A percentile compares a stretch with the other conserved stretches of the same genome.
phyloP scores from a whole-genome alignment of 768 basidiomycete species.

The Leucocoprinus sp. region DNA sequence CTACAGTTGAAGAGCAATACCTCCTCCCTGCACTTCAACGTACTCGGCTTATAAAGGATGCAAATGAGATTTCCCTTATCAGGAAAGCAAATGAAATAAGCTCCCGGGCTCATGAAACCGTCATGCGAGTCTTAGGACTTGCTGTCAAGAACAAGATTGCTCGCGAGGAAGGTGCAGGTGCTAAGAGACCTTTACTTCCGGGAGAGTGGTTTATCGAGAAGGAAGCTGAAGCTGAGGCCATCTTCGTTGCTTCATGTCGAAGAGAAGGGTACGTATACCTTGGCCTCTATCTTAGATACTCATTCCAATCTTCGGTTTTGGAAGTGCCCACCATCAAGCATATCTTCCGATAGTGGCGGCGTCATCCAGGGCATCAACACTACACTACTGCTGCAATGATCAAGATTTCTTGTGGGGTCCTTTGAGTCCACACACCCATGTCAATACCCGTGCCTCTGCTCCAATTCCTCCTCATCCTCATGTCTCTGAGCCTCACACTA shows the following conservation, averaged over 20 bases:
- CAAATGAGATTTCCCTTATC: constrained; percentile 67
- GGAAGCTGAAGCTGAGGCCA: constrained; percentile 90
- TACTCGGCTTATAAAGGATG: constrained; percentile 73
- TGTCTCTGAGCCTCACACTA: constrained; percentile 23
- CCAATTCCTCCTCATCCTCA: not conserved
- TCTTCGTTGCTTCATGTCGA: constrained; percentile 86
- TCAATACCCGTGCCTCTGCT: constrained; percentile 39
- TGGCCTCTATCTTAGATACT: not conserved
- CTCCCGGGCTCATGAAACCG: constrained; percentile 80
- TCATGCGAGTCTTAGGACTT: constrained; percentile 85
- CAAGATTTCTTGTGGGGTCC: constrained; percentile 83
- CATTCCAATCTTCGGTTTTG: constrained; percentile 1
- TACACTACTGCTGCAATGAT: constrained; percentile 95
- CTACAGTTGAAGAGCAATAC: constrained; percentile 45
- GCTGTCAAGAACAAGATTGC: constrained; percentile 54
- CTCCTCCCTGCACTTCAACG: constrained; percentile 74
- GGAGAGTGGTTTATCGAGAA: constrained; percentile 86
- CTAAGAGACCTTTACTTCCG: constrained; percentile 49
- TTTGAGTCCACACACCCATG: constrained; percentile 42
- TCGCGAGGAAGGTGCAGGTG: constrained; percentile 35
- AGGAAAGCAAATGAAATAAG: constrained; percentile 78
- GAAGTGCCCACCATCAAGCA: constrained; percentile 76
- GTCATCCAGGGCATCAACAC: constrained; percentile 75
- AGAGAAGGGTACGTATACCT: constrained; percentile 65
- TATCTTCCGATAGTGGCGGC: constrained; percentile 92